Evolutionary conservation across 352 stramenopile genomes (phyloP), one percentile per base, ranked within the genome.

Genomic region (Phytopythium litorale): DNA sequence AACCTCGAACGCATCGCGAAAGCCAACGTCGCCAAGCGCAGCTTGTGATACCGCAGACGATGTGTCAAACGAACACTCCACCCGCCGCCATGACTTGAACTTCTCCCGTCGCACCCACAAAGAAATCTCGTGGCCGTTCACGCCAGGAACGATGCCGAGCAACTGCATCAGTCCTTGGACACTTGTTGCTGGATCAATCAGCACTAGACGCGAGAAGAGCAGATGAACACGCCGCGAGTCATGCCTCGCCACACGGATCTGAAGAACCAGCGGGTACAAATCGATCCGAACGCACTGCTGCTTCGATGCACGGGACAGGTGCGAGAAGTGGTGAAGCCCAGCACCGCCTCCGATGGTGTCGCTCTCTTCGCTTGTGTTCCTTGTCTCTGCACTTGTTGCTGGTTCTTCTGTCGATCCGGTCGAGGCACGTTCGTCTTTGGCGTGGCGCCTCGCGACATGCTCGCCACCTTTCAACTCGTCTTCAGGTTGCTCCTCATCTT

Each of bases 71-170:
- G 65, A 88, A 48, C 69, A 79, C 56, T 89, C 78, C 30, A 92
- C 71, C 1, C 76, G 76, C 19, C 68, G 64, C 83, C 83, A 92
- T 4, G 78, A 67, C 46, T 88, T 75, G 42, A 77, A 72, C 25
- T 76, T 74, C n/a, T 73, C 66, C 7, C 78, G 77, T 25, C 83
- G 79, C 48, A 88, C 56, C 83, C 83, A 92, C 12, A 92, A 62
- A 25, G 79, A 73, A 2, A 91, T 71, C 43, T 87, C 79, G 43
- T 71, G 68, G 0, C 76, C 65, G 42, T 89, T 92, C 12, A 81
- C 66, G 12, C 72, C 78, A 18, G 75, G 72, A 32, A 79, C 68
- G 3, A 91, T 64, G 0, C 83, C 81, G 30, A 92, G 63, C 0
- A 79, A 78, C 56, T 76, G 52, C 11, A 89, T 61, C 51, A 92